Base-by-base conservation (phyloP, 192 early-diverging fungal species). In the Coemansia sp. region DNA sequence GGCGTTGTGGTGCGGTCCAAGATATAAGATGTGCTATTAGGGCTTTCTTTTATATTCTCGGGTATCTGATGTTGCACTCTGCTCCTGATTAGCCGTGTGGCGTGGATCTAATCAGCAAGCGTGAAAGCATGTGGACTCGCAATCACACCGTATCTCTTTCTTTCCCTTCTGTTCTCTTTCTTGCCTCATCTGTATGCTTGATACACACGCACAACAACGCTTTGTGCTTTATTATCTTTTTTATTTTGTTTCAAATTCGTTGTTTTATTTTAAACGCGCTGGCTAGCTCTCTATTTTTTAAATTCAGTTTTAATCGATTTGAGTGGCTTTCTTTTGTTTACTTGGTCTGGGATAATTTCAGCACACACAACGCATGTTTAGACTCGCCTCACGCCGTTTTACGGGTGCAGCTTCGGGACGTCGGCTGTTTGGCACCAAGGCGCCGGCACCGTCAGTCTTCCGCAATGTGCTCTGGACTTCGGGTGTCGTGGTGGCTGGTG, bases 401-500 rank as follows among this genome's bases (percentile, higher is more conserved):
- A n/a, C 27, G 15, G 30, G 50, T 29, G 27, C 46, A 1, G 28
- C 24, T 18, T 9, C 32, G 9, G 46, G 46, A 17, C 28, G 28
- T 14, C 46, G 64, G 28, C 19, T 44, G 13, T 60, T 67, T 20
- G 69, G 56, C 29, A 64, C 46, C 40, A 60, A 65, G 30, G 62
- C 39, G 18, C 55, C 54, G 27, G 28, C 46, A 8, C 60, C 64
- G 14, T 67, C 71, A 9, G 47, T 44, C 18, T 32, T 58, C 44
- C 60, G 56, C 48, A 60, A 59, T 35, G 26, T 39, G 1, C 42
- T 54, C 11, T 64, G 71, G 69, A 38, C 69, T 58, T 72, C 77
- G 44, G 15, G 36, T 6, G 20, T 23, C 1, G 45, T 81, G 36
- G 50, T 69, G 25, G 67, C 56, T 17, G 57, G 53, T 5, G 55